These are phyloP conservation scores for Diaporthe sp. DNA, from an alignment of 2,329 filamentous ascomycete genomes.

Conservation along the genomic window DNA sequence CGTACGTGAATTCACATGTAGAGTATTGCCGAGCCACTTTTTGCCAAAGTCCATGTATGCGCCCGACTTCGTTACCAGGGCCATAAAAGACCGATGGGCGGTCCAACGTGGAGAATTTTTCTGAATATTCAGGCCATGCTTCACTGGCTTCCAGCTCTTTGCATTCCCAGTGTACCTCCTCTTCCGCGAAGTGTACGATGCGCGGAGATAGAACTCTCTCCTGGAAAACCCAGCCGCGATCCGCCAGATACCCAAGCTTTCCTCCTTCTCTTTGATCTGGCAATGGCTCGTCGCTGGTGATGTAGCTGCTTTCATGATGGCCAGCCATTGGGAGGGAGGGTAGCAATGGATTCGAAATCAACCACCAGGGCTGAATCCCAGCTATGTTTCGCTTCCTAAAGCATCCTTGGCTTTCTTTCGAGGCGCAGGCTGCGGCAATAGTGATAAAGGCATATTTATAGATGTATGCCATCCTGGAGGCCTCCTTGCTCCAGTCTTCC, in stretches of 20 bases:
- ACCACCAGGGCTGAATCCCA: background rate
- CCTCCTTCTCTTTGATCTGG: background rate
- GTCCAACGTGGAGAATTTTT: background rate
- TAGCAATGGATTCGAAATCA: background rate
- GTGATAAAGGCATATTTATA: slow-evolving; percentile 22
- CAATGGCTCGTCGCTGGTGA: background rate
- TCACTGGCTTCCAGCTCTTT: slow-evolving; percentile 19
- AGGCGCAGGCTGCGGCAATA: slow-evolving; percentile 7
- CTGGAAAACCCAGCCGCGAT: slow-evolving; percentile 27
- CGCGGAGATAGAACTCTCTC: slow-evolving; percentile 20
- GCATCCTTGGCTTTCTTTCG: slow-evolving; percentile 12
- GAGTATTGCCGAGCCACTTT: background rate
- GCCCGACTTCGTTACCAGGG: background rate
- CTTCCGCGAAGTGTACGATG: slow-evolving; percentile 10
- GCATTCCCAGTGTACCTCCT: slow-evolving; percentile 26
- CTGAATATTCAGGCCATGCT: background rate
- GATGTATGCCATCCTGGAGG: slow-evolving; percentile 12
- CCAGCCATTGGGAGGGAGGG: accelerated
- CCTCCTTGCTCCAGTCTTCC: slow-evolving; percentile 16
- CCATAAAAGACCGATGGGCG: background rate
- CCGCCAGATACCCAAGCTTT: slow-evolving; percentile 2
- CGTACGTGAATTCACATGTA: background rate
- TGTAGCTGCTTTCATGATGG: background rate
- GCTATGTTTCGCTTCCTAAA: background rate
- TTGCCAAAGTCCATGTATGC: background rate